phyloP scores from a whole-genome alignment of 441 rosid species.

The Pelargonium cotyledonis region DNA sequence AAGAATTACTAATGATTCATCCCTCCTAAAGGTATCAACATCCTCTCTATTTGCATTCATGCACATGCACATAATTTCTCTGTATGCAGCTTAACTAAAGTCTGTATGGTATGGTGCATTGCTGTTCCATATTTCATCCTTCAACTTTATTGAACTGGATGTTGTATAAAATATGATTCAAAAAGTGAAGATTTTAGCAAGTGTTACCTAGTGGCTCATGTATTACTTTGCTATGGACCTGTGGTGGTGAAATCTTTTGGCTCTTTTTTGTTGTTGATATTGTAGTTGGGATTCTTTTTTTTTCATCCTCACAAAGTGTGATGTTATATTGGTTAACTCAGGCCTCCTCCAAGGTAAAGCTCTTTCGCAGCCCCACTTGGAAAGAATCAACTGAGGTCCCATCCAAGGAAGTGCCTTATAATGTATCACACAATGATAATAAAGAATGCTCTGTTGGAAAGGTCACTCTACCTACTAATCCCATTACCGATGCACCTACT shows the following conservation, averaged over 20 bases:
- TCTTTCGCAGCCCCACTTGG: conserved; percentile 28
- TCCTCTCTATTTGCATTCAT: background rate
- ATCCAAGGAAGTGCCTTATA: conserved; percentile 24
- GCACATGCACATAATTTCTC: background rate
- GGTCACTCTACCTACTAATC: conserved; percentile 22
- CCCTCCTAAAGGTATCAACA: conserved; percentile 32
- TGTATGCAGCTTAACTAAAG: too few relatives aligned
- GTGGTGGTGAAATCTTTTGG: background rate
- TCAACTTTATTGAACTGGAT: too few relatives aligned
- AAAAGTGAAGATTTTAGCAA: background rate
- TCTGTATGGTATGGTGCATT: background rate
- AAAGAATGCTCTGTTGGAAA: conserved; percentile 25
- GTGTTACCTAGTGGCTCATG: background rate
- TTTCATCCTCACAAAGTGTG: conserved; percentile 20
- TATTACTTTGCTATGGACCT: background rate
- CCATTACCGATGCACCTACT: conserved; percentile 20
- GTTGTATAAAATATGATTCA: too few relatives aligned
- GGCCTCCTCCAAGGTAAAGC: conserved; percentile 26
- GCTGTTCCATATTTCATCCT: too few relatives aligned
- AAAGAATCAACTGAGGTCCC: conserved; percentile 27
- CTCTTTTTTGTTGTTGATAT: conserved; percentile 16
- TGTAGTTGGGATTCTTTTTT: conserved; percentile 8
- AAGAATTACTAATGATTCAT: conserved; percentile 25
- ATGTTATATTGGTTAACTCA: conserved; percentile 22
- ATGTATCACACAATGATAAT: conserved; percentile 19